A percentile compares a stretch with the other conserved stretches of the same genome.
Conservation (phyloP, 2,329 filamentous ascomycete species). For the Alternaria brassicicola region DNA sequence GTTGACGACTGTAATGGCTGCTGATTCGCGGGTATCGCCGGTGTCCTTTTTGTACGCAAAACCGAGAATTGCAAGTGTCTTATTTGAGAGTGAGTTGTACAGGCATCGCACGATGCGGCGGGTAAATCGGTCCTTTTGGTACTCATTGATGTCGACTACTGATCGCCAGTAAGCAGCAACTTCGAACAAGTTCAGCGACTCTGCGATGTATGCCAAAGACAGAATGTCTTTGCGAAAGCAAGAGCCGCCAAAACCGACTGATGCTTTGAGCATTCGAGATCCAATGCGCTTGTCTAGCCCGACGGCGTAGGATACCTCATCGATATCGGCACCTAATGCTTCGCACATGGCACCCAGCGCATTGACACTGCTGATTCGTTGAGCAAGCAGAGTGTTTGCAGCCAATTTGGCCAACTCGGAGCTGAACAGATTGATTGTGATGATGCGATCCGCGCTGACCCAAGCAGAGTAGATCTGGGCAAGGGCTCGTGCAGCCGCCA, state of each 20-base stretch:
- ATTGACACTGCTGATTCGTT: constrained; percentile 82
- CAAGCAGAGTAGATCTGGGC: constrained; percentile 72
- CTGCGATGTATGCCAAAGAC: constrained; percentile 74
- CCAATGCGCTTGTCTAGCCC: constrained; percentile 76
- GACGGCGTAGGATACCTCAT: constrained; percentile 70
- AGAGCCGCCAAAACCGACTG: constrained; percentile 78
- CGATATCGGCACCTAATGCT: constrained; percentile 74
- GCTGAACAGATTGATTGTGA: constrained; percentile 76
- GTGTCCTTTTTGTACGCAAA: constrained; percentile 84
- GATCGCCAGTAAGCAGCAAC: constrained; percentile 77
- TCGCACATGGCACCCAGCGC: constrained; percentile 82
- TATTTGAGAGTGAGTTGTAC: constrained; percentile 70
- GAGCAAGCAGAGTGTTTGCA: constrained; percentile 80
- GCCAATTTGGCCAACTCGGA: constrained; percentile 80
- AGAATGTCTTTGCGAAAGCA: constrained; percentile 84
- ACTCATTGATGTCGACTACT: constrained; percentile 78
- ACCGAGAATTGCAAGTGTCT: constrained; percentile 74
- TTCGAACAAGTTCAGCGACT: constrained; percentile 70
- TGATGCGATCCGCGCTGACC: constrained; percentile 70
- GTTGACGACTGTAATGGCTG: constrained; percentile 1
- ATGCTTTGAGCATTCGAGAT: constrained; percentile 73
- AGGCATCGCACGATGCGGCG: constrained; percentile 64
- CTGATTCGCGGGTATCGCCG: constrained; percentile 65
- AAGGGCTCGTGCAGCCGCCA: constrained; percentile 67
- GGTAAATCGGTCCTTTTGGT: constrained; percentile 72